A percentile compares a stretch with the other conserved stretches of the same genome.
Evolutionary conservation across 495 filamentous ascomycete species (phyloP).

Genomic region (Trichoderma orchidacearum): DNA sequence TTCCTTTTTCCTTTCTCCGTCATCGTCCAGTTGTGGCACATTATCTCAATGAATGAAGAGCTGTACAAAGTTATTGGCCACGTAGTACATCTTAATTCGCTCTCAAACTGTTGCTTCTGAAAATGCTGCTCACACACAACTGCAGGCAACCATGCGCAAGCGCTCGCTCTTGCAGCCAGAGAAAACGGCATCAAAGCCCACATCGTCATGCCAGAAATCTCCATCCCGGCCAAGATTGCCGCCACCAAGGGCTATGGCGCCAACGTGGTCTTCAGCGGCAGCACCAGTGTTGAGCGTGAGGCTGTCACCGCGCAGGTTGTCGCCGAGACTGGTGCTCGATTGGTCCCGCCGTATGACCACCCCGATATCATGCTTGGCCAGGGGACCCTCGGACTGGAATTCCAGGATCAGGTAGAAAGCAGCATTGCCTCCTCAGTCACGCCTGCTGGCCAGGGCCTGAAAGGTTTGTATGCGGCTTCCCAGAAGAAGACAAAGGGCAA

Average conservation of each 20-base stretch:
- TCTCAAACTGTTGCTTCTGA: too few species aligned
- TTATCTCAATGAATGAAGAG: too few species aligned
- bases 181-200: slow-evolving; percentile 47
- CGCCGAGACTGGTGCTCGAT: slow-evolving; percentile 51
- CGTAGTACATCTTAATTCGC: too few species aligned
- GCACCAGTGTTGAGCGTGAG: slow-evolving; percentile 69
- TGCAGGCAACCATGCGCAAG: slow-evolving; percentile 88
- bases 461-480: neutral
- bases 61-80: too few species aligned
- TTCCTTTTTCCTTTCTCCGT: slow-evolving; percentile 2
- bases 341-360: slow-evolving; percentile 88
- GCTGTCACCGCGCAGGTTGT: slow-evolving; percentile 55
- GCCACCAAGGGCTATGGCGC: slow-evolving; percentile 66
- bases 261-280: slow-evolving; percentile 68
- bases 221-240: slow-evolving; percentile 71
- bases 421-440: slow-evolving; percentile 17
- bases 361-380: slow-evolving; percentile 83
- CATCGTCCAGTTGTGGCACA: neutral
- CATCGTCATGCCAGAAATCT: slow-evolving; percentile 85
- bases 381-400: slow-evolving; percentile 77
- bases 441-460: neutral
- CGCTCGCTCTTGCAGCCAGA: slow-evolving; percentile 73
- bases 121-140: slow-evolving; percentile 10
- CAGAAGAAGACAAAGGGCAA: slow-evolving; percentile 4
- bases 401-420: slow-evolving; percentile 54